Evolutionary conservation across 345 rosid species (phyloP).

Genomic region (Excoecaria agallocha): DNA sequence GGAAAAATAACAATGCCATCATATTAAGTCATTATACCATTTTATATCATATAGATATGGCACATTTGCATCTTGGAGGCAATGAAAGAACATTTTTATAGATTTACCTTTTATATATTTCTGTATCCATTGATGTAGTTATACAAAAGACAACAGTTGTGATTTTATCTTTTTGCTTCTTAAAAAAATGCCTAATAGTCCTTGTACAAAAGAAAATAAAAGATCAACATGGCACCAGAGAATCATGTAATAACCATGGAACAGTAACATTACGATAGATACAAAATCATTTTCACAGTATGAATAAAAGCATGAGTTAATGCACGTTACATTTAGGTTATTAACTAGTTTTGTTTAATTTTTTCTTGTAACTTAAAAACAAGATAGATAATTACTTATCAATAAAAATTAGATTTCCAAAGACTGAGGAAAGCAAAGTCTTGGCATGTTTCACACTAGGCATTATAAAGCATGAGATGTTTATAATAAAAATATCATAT

Average conservation of each 20-base stretch:
- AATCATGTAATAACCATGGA: background rate
- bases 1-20: background rate
- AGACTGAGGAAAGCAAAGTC: background rate
- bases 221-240: constrained; percentile 7
- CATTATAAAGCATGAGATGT: background rate
- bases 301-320: background rate
- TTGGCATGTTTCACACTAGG: background rate
- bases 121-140: constrained; percentile 75
- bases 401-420: background rate
- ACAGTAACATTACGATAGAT: background rate
- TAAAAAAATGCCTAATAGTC: constrained; percentile 87
- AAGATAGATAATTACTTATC: background rate
- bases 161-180: constrained; percentile 82
- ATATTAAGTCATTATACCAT: constrained; percentile 3
- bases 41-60: constrained; percentile 11
- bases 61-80: constrained; percentile 7
- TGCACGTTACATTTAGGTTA: background rate
- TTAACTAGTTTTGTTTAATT: background rate
- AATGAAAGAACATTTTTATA: constrained; percentile 5
- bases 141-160: constrained; percentile 92
- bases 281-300: background rate
- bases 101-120: constrained; percentile 83
- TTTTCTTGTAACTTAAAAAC: background rate
- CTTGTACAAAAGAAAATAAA: constrained; percentile 49
- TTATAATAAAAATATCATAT: background rate